Evolutionary conservation across 306 rosid genomes (phyloP).

Genomic region (Lablab purpureus): DNA sequence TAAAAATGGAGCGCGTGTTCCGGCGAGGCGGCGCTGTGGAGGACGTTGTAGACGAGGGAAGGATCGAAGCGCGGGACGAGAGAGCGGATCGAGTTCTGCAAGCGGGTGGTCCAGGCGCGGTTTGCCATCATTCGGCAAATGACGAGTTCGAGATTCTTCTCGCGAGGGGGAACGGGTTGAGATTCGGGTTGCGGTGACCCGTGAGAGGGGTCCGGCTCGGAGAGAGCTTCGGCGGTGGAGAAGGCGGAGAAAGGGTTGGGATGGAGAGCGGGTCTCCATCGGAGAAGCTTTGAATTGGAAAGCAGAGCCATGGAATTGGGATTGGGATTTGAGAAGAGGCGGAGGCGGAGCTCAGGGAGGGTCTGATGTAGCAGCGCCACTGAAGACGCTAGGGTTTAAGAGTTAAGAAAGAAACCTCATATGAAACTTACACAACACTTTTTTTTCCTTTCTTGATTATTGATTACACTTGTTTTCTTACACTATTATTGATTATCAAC

Average conservation of each 20-base stretch:
- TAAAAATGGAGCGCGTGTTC: slow-evolving; percentile 87
- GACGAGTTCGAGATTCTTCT: slow-evolving; percentile 60
- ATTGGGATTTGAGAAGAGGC: background rate
- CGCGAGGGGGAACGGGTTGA: background rate
- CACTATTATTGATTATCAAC: too few relatives aligned
- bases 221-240: slow-evolving; percentile 47
- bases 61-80: slow-evolving; percentile 73
- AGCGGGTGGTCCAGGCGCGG: slow-evolving; percentile 95
- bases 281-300: slow-evolving; percentile 61
- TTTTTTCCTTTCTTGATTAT: background rate
- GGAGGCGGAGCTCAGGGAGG: background rate
- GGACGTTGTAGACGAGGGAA: slow-evolving; percentile 72
- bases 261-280: slow-evolving; percentile 47
- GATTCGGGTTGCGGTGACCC: background rate
- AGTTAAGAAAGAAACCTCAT: background rate
- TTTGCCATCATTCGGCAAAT: slow-evolving; percentile 80
- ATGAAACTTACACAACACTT: background rate
- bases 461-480: too few relatives aligned
- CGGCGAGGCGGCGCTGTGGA: slow-evolving; percentile 66
- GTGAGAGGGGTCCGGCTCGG: slow-evolving; percentile 19
- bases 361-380: background rate
- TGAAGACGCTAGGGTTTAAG: slow-evolving; percentile 38
- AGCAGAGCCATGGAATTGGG: slow-evolving; percentile 56
- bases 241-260: slow-evolving; percentile 37
- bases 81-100: slow-evolving; percentile 78